phyloP scores from a whole-genome alignment of 2,329 filamentous ascomycete genomes.

The Calonectria hawksworthii region DNA sequence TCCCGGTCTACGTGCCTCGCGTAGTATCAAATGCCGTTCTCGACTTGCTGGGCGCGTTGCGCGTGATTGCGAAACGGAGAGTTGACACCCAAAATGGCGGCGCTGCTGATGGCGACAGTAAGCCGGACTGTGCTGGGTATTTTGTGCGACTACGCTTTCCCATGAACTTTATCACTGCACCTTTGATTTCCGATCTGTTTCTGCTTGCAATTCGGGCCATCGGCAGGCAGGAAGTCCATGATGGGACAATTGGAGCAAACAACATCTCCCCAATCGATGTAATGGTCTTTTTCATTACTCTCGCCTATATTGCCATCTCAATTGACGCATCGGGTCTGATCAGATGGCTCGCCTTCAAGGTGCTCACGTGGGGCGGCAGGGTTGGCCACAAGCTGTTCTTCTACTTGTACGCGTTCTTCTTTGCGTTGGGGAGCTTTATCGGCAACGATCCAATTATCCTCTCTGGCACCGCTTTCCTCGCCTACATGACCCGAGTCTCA shows the following conservation, averaged over 20 bases:
- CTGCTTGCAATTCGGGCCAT: conserved; percentile 79
- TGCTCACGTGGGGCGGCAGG: conserved; percentile 76
- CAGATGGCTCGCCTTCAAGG: conserved; percentile 77
- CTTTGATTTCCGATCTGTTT: conserved; percentile 79
- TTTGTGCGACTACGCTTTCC: conserved; percentile 71
- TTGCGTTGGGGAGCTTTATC: conserved; percentile 75
- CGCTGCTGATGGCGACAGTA: conserved; percentile 29
- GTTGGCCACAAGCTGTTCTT: conserved; percentile 79
- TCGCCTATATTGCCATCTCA: conserved; percentile 83
- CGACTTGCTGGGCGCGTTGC: conserved; percentile 51
- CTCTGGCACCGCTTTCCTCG: conserved; percentile 80
- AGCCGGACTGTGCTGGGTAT: background rate
- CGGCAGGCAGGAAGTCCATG: conserved; percentile 75
- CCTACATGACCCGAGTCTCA: conserved; percentile 83
- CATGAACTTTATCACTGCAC: conserved; percentile 79
- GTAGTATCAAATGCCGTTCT: conserved; percentile 60
- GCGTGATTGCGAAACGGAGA: conserved; percentile 65
- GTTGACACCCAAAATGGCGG: conserved; percentile 34
- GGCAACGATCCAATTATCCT: conserved; percentile 84
- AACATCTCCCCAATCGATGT: conserved; percentile 79
- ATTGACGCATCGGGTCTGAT: conserved; percentile 83
- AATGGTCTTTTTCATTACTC: conserved; percentile 80
- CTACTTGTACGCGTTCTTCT: conserved; percentile 82
- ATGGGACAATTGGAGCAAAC: conserved; percentile 75
- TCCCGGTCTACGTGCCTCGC: conserved; percentile 73